A percentile compares a stretch with the other conserved stretches of the same genome.
Conservation (phyloP, 805 yeast species). For the Ogataea salicorniae region DNA sequence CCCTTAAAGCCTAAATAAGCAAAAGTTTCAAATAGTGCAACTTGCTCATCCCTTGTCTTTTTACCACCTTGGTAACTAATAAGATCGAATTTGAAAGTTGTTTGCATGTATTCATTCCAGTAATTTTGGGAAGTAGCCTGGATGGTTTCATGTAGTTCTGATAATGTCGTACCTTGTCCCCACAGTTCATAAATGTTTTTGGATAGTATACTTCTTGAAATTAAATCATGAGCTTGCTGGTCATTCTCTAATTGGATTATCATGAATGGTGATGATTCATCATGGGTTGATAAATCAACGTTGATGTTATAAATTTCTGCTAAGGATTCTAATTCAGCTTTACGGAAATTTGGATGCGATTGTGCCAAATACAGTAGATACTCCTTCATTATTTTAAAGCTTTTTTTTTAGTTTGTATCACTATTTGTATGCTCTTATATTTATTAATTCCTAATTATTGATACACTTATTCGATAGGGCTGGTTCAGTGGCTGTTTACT, state of each 20-base stretch:
- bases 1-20: constrained; percentile 69
- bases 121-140: constrained; percentile 24
- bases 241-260: constrained; percentile 63
- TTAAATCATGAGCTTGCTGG: constrained; percentile 56
- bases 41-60: constrained; percentile 42
- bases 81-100: constrained; percentile 76
- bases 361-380: constrained; percentile 85
- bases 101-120: constrained; percentile 34
- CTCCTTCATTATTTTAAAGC: constrained; percentile 36
- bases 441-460: not conserved
- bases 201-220: constrained; percentile 63
- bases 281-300: constrained; percentile 57
- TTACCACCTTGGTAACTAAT: constrained; percentile 70
- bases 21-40: constrained; percentile 67
- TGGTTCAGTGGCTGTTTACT: no score
- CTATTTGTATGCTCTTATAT: not conserved
- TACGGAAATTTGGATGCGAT: constrained; percentile 70
- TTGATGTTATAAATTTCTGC: constrained; percentile 58
- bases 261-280: constrained; percentile 63
- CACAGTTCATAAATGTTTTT: constrained; percentile 80
- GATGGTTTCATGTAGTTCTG: constrained; percentile 52
- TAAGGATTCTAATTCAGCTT: constrained; percentile 78
- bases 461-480: no score
- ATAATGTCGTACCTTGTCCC: constrained; percentile 61
- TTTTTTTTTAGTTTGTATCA: not conserved